Evolutionary conservation across 2,329 filamentous ascomycete species (phyloP), one percentile per base, ranked within the genome.

Genomic region (Cordyceps fumosorosea): DNA sequence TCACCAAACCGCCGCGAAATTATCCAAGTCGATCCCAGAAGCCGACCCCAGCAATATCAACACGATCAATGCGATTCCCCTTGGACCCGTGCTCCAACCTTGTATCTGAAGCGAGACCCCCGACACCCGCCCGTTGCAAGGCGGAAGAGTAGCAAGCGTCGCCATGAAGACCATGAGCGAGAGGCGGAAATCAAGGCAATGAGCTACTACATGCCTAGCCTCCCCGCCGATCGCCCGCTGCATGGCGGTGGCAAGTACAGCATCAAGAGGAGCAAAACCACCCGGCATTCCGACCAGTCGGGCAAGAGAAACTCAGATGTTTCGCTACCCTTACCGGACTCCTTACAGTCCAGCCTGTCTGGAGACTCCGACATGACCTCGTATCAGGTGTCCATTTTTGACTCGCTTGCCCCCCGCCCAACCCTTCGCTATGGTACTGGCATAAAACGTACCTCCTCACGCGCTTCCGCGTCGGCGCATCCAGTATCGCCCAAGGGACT

Each of bases 161-260:
- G 88, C 69, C 87, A 88, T 67, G 82, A 89, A 65, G 90, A 96
- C 65, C 84, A 86, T 71, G 82, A 89, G 63, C 84, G 93, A 62
- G 93, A 96, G 75, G 90, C 90, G 65, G 91, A 96, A 75, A 92
- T 97, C 70, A 90, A 88, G 71, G 87, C 90, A 60, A 90, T 97
- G 89, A 89, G 85, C 70, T 84, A 85, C 47, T 83, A 82, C 64
- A 83, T 88, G 67, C 86, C 90, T 6, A 78, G 80, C 37, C 84
- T 82, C 72, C 82, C 82, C 59, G 78, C 85, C 52, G 81, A 89
- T 52, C 58, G 26, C 5, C 20, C 54, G 22, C n/a, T 32, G 3
- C 47, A 42, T 11, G 82, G 84, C 63, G 83, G 80, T 1, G 74
- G 81, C 69, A 84, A 80, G 80, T 79, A 80, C 73, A 83, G 91